Base-by-base conservation (phyloP, 441 rosid species). In the Capsella rubella region DNA sequence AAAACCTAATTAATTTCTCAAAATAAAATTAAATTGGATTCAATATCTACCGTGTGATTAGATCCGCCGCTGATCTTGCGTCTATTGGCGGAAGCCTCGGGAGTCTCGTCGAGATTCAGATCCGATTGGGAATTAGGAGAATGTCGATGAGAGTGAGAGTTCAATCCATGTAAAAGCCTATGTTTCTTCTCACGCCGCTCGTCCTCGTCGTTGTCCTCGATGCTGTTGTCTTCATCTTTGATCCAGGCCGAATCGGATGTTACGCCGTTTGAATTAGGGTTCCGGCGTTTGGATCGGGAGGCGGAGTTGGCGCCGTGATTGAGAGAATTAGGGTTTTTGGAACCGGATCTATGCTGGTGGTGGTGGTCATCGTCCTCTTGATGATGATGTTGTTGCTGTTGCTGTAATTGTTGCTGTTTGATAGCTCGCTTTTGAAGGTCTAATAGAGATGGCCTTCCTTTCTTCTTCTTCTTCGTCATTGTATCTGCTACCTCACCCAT, bases 361-460 rank as follows among this genome's bases (percentile, higher is more conserved):
- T 53, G 46, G 2, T 45, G 59, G 37, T 67, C 73, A 4, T 55
- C 74, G 1, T 61, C 75, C 10, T 60, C 53, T 0, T 73, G 85
- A 8, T 71, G 84, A 3, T 28, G 70, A 1, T 83, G 83, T 46
- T 86, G 83, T 67, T 85, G 84, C 29, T 83, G 84, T 39, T 86
- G 83, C 66, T 85, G 84, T 51, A 86, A 83, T 68, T 85, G 84
- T 35, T 92, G 90, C 56, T 86, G 91, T 70, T 87, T 95, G 67
- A 95, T 86, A 71, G 91, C 86, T 69, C 97, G 96, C 68, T 89
- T 92, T 70, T 95, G 93, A 56, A 95, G 84, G 80, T 95, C 97
- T 28, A 95, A 61, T 1, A 95, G 87, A 72, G 97, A 90, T 12
- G 99, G 99, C 13, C 99, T 87, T 10, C 99, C 97, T 83, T 95